Conservation (phyloP, 2,329 filamentous ascomycete genomes). For the Arthrobotrys musiformis region DNA sequence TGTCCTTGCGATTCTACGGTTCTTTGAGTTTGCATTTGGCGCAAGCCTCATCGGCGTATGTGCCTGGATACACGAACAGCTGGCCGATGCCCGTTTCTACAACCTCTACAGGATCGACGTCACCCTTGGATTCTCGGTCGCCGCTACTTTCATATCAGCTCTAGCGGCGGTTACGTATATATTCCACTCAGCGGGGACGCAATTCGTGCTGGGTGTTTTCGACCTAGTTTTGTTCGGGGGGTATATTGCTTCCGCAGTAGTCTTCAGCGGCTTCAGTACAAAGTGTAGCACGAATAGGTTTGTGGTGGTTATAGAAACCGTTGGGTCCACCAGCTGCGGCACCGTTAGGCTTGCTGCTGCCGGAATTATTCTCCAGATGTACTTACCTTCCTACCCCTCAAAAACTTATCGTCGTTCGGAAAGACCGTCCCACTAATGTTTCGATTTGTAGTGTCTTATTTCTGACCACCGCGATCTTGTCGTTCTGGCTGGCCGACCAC, state of each 20-base stretch:
- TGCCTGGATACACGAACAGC: slow-evolving; percentile 57
- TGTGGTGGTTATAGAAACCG: not conserved
- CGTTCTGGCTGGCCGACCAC: not conserved
- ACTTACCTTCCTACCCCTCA: not conserved
- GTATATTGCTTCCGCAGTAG: slow-evolving; percentile 28
- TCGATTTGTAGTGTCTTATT: slow-evolving; percentile 20
- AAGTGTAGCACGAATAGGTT: slow-evolving; percentile 9
- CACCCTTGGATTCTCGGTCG: slow-evolving; percentile 55
- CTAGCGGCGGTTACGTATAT: not conserved
- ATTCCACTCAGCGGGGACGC: not conserved
- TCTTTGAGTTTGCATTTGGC: slow-evolving; percentile 56
- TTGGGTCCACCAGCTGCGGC: slow-evolving; percentile 1
- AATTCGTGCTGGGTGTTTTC: slow-evolving; percentile 5
- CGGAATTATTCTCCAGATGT: slow-evolving; percentile 33
- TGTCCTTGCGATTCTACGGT: slow-evolving; percentile 47
- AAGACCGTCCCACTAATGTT: not conserved
- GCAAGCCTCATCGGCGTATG: slow-evolving; percentile 57
- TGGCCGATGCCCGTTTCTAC: slow-evolving; percentile 32
- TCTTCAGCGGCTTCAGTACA: slow-evolving; percentile 15
- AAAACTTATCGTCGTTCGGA: no score
- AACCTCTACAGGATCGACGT: slow-evolving; percentile 10
- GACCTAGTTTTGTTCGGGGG: slow-evolving; percentile 1
- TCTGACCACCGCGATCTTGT: slow-evolving; percentile 12
- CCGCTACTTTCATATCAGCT: slow-evolving; percentile 13
- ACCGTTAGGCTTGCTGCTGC: slow-evolving; percentile 25